Evolutionary conservation across 2,329 filamentous ascomycete species (phyloP).

Genomic region (Fusarium sarcochroum): DNA sequence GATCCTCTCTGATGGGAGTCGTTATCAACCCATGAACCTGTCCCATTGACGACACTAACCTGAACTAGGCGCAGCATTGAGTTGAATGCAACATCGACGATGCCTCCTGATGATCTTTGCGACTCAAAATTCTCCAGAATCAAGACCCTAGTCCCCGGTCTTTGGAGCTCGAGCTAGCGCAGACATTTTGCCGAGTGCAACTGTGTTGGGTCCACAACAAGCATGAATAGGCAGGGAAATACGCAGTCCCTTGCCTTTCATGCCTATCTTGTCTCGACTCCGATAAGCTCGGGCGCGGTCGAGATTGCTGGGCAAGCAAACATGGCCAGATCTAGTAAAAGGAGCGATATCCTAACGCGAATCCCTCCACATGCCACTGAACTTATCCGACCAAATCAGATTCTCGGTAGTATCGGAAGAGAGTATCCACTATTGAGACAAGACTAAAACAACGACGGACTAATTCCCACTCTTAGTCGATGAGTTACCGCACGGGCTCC

Average conservation of each 20-base stretch:
- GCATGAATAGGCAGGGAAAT: neutral
- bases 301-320: neutral
- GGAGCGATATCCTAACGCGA: neutral
- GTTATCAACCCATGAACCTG: neutral
- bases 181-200: neutral
- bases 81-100: constrained; percentile 14
- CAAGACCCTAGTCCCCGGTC: neutral
- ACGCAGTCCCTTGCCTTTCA: neutral
- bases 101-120: constrained; percentile 10
- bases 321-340: neutral
- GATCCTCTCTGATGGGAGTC: neutral
- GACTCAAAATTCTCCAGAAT: neutral
- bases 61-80: constrained; percentile 16
- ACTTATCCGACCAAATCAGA: neutral
- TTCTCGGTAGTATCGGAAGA: neutral
- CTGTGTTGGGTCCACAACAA: neutral
- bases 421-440: neutral
- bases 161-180: neutral
- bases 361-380: neutral
- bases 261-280: neutral
- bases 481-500: neutral
- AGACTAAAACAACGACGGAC: neutral
- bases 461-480: neutral
- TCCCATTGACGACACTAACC: neutral
- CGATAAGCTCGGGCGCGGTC: neutral